Evolutionary conservation across 345 rosid genomes (phyloP).

Genomic region (Eucalyptus marginata): DNA sequence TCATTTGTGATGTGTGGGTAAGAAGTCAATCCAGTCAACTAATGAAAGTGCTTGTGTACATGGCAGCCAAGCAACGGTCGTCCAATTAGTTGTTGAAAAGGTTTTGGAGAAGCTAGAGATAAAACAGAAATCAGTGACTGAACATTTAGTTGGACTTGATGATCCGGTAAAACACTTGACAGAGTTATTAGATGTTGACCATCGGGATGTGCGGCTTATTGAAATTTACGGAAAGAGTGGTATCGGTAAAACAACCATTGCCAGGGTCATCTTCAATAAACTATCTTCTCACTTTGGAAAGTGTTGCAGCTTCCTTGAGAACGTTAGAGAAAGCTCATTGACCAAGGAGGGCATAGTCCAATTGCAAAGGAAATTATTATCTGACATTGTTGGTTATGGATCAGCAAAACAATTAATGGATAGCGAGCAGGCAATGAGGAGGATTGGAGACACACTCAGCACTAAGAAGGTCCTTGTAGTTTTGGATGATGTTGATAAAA

Average conservation of each 20-base stretch:
- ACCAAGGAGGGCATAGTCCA: not conserved
- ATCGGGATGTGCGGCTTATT: not conserved
- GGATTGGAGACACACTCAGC: not conserved
- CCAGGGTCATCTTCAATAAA: not conserved
- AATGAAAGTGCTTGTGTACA: no score
- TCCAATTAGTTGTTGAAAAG: not conserved
- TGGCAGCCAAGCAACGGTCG: not conserved
- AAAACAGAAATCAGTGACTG: not conserved
- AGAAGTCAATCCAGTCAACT: not conserved
- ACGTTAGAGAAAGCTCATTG: not conserved
- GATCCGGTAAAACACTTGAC: not conserved
- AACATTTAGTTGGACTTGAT: not conserved
- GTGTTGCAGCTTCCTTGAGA: not conserved
- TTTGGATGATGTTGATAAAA: not conserved
- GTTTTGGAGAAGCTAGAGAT: not conserved
- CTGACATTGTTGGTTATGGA: not conserved
- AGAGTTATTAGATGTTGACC: not conserved
- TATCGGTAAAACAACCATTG: not conserved
- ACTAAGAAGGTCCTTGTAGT: not conserved
- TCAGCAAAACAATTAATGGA: no score
- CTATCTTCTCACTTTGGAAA: not conserved
- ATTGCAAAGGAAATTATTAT: not conserved
- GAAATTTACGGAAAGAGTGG: not conserved
- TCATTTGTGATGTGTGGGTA: not conserved
- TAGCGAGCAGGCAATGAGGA: not conserved